These are phyloP conservation scores for Diaporthe citriasiana DNA, from an alignment of 2,329 filamentous ascomycete species.

Conservation along the genomic window DNA sequence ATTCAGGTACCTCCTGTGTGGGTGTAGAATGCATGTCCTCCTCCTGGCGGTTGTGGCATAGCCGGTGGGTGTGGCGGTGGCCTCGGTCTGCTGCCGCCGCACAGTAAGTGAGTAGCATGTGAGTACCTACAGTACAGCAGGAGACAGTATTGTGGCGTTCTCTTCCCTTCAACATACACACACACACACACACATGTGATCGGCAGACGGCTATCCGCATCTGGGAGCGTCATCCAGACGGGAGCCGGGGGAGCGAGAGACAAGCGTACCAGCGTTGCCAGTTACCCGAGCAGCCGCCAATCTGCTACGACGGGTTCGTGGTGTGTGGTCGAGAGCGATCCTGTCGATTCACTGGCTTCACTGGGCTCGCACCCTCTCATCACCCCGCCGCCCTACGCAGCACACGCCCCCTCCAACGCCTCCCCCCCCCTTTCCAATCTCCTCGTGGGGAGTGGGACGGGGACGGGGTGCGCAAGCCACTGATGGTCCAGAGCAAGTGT, in stretches of 20 bases:
- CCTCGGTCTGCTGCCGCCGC: too few relatives aligned
- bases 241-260: constrained; percentile 20
- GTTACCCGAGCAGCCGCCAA: constrained; percentile 15
- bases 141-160: too few relatives aligned
- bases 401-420: constrained; percentile 15
- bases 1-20: background rate
- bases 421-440: background rate
- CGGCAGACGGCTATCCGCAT: constrained; percentile 27
- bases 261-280: background rate
- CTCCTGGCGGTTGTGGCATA: too few relatives aligned
- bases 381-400: background rate
- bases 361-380: constrained; percentile 11
- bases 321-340: constrained; percentile 12
- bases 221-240: constrained; percentile 16
- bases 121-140: too few relatives aligned
- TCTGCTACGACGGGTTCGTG: background rate
- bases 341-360: background rate
- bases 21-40: too few relatives aligned
- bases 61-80: too few relatives aligned
- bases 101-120: too few relatives aligned
- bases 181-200: too few relatives aligned
- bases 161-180: too few relatives aligned
- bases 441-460: background rate
- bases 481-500: constrained; percentile 38
- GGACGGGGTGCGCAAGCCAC: constrained; percentile 18